A percentile compares a stretch with the other conserved stretches of the same genome.
Evolutionary conservation across 352 stramenopile species (phyloP).

Genomic region (Lagenidium sp.): DNA sequence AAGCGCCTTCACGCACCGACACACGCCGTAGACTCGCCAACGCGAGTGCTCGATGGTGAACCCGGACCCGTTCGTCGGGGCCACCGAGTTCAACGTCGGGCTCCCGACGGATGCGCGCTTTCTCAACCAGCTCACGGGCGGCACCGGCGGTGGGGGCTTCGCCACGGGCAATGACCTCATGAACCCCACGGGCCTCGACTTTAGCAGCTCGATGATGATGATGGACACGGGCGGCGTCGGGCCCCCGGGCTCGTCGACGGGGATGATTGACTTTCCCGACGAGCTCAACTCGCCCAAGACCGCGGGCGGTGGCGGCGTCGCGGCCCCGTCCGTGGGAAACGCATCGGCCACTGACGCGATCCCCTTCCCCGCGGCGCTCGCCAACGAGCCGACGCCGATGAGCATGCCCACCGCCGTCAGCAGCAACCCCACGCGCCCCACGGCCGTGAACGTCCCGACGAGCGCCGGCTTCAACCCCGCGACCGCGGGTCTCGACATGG

Average conservation of each 20-base stretch:
- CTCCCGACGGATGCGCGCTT: slow-evolving; percentile 63
- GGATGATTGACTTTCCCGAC: slow-evolving; percentile 81
- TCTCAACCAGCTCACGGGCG: slow-evolving; percentile 74
- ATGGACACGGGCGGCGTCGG: slow-evolving; percentile 10
- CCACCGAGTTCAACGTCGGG: slow-evolving; percentile 68
- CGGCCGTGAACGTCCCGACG: slow-evolving; percentile 4
- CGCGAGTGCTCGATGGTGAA: too few relatives aligned
- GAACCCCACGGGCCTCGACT: slow-evolving; percentile 35
- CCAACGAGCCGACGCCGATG: slow-evolving; percentile 20
- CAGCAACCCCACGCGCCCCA: not conserved
- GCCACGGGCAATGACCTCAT: slow-evolving; percentile 15
- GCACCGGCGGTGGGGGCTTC: slow-evolving; percentile 21
- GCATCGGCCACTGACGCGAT: slow-evolving; percentile 31
- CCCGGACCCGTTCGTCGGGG: slow-evolving; percentile 66
- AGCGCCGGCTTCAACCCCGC: slow-evolving; percentile 6
- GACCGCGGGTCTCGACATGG: slow-evolving; percentile 12
- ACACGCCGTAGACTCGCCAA: too few relatives aligned
- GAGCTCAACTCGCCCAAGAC: slow-evolving; percentile 75
- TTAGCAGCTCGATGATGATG: slow-evolving; percentile 62
- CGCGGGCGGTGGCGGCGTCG: not conserved
- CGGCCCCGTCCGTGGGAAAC: too few relatives aligned
- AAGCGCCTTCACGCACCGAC: too few relatives aligned
- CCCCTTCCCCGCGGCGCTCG: slow-evolving; percentile 65
- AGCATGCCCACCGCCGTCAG: not conserved
- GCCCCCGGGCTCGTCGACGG: slow-evolving; percentile 21